Base-by-base conservation (phyloP, 2,329 filamentous ascomycete genomes). In the Aspergillaceae sp. region DNA sequence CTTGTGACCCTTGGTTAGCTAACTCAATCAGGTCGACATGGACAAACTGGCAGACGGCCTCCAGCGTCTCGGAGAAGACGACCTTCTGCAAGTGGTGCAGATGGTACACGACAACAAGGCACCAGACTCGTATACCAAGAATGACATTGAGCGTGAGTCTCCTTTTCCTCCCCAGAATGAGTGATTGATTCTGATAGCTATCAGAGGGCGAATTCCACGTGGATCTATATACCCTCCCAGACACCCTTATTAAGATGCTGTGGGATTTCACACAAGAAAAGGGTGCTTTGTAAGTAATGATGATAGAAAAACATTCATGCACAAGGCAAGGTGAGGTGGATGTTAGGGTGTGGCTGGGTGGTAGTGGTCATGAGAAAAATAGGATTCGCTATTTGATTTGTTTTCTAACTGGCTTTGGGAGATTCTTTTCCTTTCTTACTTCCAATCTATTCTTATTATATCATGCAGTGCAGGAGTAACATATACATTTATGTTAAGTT, bases 71-170 rank as follows among this genome's bases (percentile, higher is more conserved):
- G 79, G 80, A 53, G 92, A 98, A 73, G 92, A 98, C 56, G 91
- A 97, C 61, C 74, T 98, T 37, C 75, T 98, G 51, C 87, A 92
- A 57, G 88, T 97, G 27, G 94, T 98, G 50, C 91, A 97, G 72
- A 84, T 98, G 80, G 91, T 98, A 51, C 92, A 97, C 67, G 92
- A 98, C 71, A 87, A 96, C 72, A 97, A 97, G 76, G 83, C 81
- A 1, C 80, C 87, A 4, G 89, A 95, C 53, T 96, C 91, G 1
- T 97, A 95, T 71, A 94, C 91, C 42, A 90, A 94, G 73, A 97
- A 96, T 59, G 94, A 98, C 68, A 80, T 96, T 48, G 92, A 98
- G 61, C 86, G 88, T 94, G 73, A 72, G 84, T 78, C 32, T 40
- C 9, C 7, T 30, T 32, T 35, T 38, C 33, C 33, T 29, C 32